These are phyloP conservation scores for Solanum medicagineum DNA, from an alignment of 257 asterid genomes.

Conservation along the genomic window DNA sequence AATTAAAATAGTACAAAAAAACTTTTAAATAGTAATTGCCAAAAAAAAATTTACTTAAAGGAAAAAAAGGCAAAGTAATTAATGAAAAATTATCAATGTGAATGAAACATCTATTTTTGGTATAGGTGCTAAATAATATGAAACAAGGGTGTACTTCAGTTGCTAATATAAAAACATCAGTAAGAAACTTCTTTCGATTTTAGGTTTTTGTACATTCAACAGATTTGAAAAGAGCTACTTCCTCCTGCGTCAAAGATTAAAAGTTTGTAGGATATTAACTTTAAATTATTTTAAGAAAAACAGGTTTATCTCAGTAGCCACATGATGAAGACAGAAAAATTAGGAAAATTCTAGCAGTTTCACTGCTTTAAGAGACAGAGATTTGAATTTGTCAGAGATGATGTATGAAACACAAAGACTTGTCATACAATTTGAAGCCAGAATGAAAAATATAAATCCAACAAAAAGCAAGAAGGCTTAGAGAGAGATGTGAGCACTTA, in stretches of 20 bases:
- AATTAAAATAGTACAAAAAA: too few species aligned
- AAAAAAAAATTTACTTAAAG: too few species aligned
- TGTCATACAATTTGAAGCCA: not conserved
- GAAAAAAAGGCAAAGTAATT: too few species aligned
- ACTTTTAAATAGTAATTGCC: too few species aligned
- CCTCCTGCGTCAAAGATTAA: not conserved
- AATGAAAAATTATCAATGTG: too few species aligned
- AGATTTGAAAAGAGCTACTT: not conserved
- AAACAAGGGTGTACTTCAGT: not conserved
- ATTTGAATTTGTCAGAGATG: not conserved
- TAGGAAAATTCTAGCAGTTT: not conserved
- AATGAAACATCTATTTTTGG: not conserved
- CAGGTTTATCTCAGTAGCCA: not conserved
- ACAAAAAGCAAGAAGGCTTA: not conserved
- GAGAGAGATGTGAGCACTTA: conserved; percentile 27
- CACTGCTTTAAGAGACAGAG: not conserved
- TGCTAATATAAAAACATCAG: not conserved
- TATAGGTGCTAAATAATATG: not conserved
- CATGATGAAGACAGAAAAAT: not conserved
- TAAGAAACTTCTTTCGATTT: not conserved
- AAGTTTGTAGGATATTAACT: not conserved
- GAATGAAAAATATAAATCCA: not conserved
- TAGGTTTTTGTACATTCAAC: not conserved
- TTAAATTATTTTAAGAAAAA: not conserved
- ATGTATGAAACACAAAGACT: not conserved